These are phyloP conservation scores for Bothriochloa decipiens DNA, from an alignment of 176 grass and related monocot species.

Conservation along the genomic window DNA sequence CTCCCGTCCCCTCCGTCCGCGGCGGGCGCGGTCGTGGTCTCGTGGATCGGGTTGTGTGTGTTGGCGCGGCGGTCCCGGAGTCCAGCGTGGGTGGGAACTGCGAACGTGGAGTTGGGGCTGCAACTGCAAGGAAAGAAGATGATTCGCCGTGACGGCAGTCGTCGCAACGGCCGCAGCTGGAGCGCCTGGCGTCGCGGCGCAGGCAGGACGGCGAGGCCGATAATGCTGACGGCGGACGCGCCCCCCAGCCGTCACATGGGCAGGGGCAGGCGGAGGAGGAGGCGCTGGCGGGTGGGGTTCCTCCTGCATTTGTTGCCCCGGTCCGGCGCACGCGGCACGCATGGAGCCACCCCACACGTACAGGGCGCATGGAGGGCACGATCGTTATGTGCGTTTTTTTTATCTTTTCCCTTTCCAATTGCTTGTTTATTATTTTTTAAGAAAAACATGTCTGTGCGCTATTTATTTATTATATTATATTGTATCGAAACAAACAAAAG, in stretches of 20 bases:
- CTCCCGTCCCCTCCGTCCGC: not conserved
- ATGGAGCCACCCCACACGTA: not conserved
- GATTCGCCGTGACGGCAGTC: slow-evolving; percentile 38
- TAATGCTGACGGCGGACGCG: not conserved
- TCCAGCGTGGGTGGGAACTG: not conserved
- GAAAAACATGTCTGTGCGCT: too few relatives aligned
- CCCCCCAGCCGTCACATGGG: slow-evolving; percentile 26
- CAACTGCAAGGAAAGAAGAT: not conserved
- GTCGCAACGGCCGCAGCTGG: slow-evolving; percentile 36
- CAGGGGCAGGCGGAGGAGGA: not conserved
- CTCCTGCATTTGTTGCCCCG: not conserved
- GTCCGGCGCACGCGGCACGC: slow-evolving; percentile 7
- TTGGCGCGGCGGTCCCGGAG: not conserved
- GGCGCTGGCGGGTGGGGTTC: slow-evolving; percentile 2
- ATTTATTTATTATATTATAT: too few relatives aligned
- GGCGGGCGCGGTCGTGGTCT: not conserved
- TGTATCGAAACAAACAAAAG: too few relatives aligned
- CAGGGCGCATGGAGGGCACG: not conserved
- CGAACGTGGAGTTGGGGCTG: slow-evolving; percentile 9
- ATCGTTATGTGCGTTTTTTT: not conserved
- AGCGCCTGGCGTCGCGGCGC: not conserved
- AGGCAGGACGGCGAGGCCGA: not conserved
- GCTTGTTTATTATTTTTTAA: not conserved
- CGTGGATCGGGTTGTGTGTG: not conserved
- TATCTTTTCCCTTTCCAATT: not conserved